phyloP scores from a whole-genome alignment of 257 asterid species.

The Fraxinus anomala region DNA sequence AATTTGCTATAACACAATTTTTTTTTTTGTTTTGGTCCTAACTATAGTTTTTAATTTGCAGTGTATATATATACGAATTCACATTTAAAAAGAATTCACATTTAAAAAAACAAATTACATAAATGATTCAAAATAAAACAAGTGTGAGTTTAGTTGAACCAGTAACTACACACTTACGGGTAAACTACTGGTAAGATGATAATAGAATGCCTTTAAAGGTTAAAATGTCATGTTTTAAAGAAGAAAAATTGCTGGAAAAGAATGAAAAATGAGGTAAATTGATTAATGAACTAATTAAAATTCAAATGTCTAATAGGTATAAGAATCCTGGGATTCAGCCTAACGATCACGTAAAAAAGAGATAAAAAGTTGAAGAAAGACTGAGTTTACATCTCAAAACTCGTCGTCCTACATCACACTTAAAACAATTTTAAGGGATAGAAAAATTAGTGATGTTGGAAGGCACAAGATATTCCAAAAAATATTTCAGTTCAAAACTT shows the following conservation, averaged over 20 bases:
- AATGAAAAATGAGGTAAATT: not conserved
- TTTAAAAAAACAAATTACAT: no score
- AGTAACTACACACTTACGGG: no score
- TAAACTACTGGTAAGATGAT: no score
- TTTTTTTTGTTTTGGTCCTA: no score
- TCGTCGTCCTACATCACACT: slow-evolving; percentile 30
- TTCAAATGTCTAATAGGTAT: not conserved
- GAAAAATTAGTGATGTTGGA: slow-evolving; percentile 37
- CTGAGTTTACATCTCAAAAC: slow-evolving; percentile 23
- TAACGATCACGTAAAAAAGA: slow-evolving; percentile 18
- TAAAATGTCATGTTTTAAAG: not conserved
- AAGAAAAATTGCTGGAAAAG: not conserved
- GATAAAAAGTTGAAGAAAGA: not conserved
- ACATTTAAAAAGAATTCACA: no score
- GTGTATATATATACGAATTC: no score
- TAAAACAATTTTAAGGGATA: slow-evolving; percentile 16
- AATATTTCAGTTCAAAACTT: not conserved
- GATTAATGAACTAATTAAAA: no score
- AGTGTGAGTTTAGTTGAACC: no score
- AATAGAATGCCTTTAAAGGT: not conserved
- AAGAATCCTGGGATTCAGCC: slow-evolving; percentile 20
- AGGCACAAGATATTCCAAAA: slow-evolving; percentile 26
- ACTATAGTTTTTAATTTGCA: no score
- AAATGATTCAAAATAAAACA: no score
- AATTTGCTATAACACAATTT: no score